phyloP scores from a whole-genome alignment of 345 rosid species.

The Combretum micranthum region DNA sequence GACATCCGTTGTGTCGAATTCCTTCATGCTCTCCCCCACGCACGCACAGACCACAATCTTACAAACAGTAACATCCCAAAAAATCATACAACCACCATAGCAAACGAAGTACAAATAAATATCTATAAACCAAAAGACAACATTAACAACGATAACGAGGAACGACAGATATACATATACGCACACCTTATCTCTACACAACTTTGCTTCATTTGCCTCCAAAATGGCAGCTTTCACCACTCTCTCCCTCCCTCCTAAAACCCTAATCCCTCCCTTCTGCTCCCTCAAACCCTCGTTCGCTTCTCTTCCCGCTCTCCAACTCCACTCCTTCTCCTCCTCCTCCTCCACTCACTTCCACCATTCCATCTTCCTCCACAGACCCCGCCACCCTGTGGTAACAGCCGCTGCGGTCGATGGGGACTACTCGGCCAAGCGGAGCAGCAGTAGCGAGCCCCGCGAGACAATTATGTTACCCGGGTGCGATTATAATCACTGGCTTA shows the following conservation, averaged over 20 bases:
- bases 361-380: background rate
- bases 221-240: conserved; percentile 53
- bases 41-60: too few relatives aligned
- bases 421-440: conserved; percentile 61
- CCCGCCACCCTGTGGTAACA: conserved; percentile 1
- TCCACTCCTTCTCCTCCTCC: conserved; percentile 6
- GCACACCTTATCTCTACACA: conserved; percentile 2
- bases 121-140: too few relatives aligned
- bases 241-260: conserved; percentile 33
- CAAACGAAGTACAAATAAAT: too few relatives aligned
- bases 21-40: too few relatives aligned
- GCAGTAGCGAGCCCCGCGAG: conserved; percentile 70
- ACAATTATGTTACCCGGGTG: conserved; percentile 93
- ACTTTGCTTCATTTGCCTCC: background rate
- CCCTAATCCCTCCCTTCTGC: conserved; percentile 20
- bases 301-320: background rate
- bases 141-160: too few relatives aligned
- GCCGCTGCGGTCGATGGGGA: conserved; percentile 46
- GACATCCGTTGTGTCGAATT: too few relatives aligned
- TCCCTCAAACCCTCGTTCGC: background rate
- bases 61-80: too few relatives aligned
- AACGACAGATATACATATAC: too few relatives aligned
- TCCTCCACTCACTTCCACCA: conserved; percentile 3
- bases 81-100: too few relatives aligned
- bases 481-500: conserved; percentile 94